Evolutionary conservation across 2,329 filamentous ascomycete genomes (phyloP).

Genomic region (Microcyclospora tardicrescens): DNA sequence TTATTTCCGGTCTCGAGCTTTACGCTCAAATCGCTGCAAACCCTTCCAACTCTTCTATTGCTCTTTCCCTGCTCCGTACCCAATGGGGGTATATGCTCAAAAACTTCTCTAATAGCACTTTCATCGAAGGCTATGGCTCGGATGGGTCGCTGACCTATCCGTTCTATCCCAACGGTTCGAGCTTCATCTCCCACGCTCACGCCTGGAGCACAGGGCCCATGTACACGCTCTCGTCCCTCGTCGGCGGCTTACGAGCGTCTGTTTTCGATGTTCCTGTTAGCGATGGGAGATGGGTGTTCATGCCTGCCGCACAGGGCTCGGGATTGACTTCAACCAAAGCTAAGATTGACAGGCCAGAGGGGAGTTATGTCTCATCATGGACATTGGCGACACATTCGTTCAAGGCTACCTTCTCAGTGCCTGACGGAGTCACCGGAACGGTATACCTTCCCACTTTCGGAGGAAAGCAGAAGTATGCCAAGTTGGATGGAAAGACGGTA

Average conservation of each 20-base stretch:
- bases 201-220: conserved; percentile 27
- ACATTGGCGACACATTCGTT: too few relatives aligned
- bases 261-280: too few relatives aligned
- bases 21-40: conserved; percentile 30
- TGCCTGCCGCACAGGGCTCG: too few relatives aligned
- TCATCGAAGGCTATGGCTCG: conserved; percentile 30
- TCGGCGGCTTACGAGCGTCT: conserved; percentile 16
- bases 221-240: conserved; percentile 30
- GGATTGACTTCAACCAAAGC: too few relatives aligned
- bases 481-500: too few relatives aligned
- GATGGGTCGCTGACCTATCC: conserved; percentile 42
- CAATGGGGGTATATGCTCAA: conserved; percentile 31
- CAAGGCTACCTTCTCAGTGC: too few relatives aligned
- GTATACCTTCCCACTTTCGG: too few relatives aligned
- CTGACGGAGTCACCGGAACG: too few relatives aligned
- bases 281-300: too few relatives aligned
- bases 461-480: too few relatives aligned
- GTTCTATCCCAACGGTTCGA: conserved; percentile 16
- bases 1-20: conserved; percentile 31
- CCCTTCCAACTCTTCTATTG: conserved; percentile 24
- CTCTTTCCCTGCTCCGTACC: conserved; percentile 31
- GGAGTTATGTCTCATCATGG: too few relatives aligned
- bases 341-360: too few relatives aligned
- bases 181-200: conserved; percentile 19
- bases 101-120: conserved; percentile 30